A percentile compares a stretch with the other conserved stretches of the same genome.
Evolutionary conservation across 768 basidiomycete genomes (phyloP).

Genomic region (Hemileccinum rubropunctum): DNA sequence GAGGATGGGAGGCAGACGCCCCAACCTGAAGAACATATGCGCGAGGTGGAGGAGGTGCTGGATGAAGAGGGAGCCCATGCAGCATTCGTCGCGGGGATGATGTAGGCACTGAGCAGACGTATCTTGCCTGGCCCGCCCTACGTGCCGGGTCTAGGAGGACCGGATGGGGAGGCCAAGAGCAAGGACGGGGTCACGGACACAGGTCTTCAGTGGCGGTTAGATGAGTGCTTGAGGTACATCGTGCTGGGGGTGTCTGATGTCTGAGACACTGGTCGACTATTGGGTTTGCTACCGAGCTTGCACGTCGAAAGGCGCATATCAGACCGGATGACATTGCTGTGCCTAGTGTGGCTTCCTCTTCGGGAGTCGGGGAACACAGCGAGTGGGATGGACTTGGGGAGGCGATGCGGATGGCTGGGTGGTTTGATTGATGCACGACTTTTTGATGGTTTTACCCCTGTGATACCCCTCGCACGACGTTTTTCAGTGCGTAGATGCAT

Average conservation of each 20-base stretch:
- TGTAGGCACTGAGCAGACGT: slow-evolving; percentile 71
- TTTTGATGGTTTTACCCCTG: background rate
- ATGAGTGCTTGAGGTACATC: slow-evolving; percentile 72
- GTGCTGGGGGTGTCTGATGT: background rate
- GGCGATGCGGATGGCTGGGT: slow-evolving; percentile 73
- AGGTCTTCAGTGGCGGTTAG: slow-evolving; percentile 67
- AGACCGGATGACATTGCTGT: background rate
- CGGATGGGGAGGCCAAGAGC: slow-evolving; percentile 16
- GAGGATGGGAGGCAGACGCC: slow-evolving; percentile 26
- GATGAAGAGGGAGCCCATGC: slow-evolving; percentile 81
- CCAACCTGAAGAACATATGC: slow-evolving; percentile 7
- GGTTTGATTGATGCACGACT: slow-evolving; percentile 50
- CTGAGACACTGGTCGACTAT: background rate
- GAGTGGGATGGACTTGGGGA: slow-evolving; percentile 68
- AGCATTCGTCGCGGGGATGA: slow-evolving; percentile 86
- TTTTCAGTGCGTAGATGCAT: no score
- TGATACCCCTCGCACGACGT: slow-evolving; percentile 11
- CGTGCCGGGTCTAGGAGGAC: slow-evolving; percentile 39
- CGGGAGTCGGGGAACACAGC: slow-evolving; percentile 36
- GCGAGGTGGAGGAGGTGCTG: slow-evolving; percentile 36
- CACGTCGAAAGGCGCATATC: slow-evolving; percentile 61
- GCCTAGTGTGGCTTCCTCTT: slow-evolving; percentile 10
- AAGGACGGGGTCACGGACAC: slow-evolving; percentile 37
- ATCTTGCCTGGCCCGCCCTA: slow-evolving; percentile 75
- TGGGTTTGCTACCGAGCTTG: slow-evolving; percentile 82